Conservation (phyloP, 495 filamentous ascomycete genomes). For the Penicillium tannophilum region DNA sequence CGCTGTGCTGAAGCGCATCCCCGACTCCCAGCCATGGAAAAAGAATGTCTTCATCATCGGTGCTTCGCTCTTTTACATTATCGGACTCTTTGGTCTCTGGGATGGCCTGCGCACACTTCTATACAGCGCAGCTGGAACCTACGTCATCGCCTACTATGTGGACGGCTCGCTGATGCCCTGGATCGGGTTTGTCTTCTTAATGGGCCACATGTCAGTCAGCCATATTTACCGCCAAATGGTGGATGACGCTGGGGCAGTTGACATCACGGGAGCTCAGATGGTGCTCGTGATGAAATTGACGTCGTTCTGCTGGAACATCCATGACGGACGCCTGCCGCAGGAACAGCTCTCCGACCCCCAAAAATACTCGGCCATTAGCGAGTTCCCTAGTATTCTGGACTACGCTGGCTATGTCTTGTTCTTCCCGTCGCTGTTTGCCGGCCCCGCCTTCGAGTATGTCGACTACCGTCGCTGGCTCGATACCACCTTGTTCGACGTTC, state of each 20-base stretch:
- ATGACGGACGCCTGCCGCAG: conserved; percentile 80
- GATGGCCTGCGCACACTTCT: conserved; percentile 76
- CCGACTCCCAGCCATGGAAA: conserved; percentile 77
- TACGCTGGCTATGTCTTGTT: conserved; percentile 90
- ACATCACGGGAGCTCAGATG: conserved; percentile 98
- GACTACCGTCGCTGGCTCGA: conserved; percentile 93
- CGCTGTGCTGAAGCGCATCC: conserved; percentile 85
- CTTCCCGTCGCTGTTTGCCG: conserved; percentile 85
- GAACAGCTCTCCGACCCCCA: conserved; percentile 83
- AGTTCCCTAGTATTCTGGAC: conserved; percentile 75
- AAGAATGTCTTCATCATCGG: conserved; percentile 89
- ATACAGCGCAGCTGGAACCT: conserved; percentile 76
- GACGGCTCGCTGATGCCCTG: conserved; percentile 97
- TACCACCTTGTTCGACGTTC: conserved; percentile 89
- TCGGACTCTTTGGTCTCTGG: conserved; percentile 97
- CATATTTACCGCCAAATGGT: conserved; percentile 80
- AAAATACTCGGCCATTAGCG: conserved; percentile 72
- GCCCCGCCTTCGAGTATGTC: conserved; percentile 90
- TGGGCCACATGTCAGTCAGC: conserved; percentile 92
- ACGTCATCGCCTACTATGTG: conserved; percentile 80
- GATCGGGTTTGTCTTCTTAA: conserved; percentile 89
- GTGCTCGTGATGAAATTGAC: conserved; percentile 98
- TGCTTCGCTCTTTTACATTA: conserved; percentile 83
- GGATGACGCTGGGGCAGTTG: conserved; percentile 64
- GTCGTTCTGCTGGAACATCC: conserved; percentile 96